These are phyloP conservation scores for Cephalotrichum gorgonifer DNA, from an alignment of 2,329 filamentous ascomycete species.

Conservation along the genomic window DNA sequence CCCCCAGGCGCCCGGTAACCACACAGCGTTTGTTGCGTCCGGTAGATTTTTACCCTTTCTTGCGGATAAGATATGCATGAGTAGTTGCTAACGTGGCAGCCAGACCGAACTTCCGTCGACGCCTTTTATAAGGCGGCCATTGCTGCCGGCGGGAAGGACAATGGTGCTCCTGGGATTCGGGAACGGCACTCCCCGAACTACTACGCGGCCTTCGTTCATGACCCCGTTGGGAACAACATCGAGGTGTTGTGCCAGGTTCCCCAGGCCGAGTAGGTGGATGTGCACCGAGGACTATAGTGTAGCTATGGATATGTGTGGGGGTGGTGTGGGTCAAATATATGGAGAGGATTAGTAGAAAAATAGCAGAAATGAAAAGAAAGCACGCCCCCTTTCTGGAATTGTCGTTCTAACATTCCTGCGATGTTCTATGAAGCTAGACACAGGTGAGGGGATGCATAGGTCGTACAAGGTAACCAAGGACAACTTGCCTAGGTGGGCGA, in stretches of 20 bases:
- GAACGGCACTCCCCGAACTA: constrained; percentile 33
- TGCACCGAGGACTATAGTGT: background rate
- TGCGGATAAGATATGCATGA: background rate
- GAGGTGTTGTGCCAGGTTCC: constrained; percentile 26
- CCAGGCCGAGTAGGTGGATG: background rate
- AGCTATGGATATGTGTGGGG: background rate
- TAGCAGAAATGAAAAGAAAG: too few relatives aligned
- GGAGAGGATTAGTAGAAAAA: too few relatives aligned
- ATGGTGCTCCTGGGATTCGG: constrained; percentile 35
- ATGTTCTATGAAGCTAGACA: too few relatives aligned
- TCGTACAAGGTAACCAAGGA: too few relatives aligned
- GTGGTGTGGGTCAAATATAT: background rate
- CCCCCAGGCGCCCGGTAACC: background rate
- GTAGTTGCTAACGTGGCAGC: background rate
- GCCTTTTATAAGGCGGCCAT: constrained; percentile 30
- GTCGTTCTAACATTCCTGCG: too few relatives aligned
- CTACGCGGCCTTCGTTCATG: constrained; percentile 39
- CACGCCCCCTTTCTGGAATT: too few relatives aligned
- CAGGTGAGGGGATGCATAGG: too few relatives aligned
- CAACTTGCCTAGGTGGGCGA: too few relatives aligned
- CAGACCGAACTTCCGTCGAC: constrained; percentile 30
- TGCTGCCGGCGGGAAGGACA: constrained; percentile 32
- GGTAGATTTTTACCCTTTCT: background rate
- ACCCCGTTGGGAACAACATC: constrained; percentile 42
- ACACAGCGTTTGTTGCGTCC: background rate